Base-by-base conservation (phyloP, 2,329 filamentous ascomycete genomes). In the Aureobasidium sp. region DNA sequence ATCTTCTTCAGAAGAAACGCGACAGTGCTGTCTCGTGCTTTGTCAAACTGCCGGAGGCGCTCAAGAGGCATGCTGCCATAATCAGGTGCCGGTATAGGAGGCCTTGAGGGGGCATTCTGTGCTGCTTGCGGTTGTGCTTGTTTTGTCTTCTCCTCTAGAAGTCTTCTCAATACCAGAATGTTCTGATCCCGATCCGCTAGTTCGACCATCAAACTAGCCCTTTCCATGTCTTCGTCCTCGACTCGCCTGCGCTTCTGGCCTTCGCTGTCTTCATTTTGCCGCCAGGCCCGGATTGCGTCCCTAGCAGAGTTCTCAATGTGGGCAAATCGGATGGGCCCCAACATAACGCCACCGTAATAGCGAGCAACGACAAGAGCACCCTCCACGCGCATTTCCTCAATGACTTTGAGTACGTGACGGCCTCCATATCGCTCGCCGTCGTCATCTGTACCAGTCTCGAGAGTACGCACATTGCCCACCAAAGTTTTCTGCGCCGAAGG, bases 381-480 rank as follows among this genome's bases (percentile, higher is more conserved):
- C 47, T 72, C 71, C 15, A 77, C 75, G 20, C 76, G 69, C 65
- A 76, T 72, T 12, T 77, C 74, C 27, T 74, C 72, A 13, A 84
- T 73, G 26, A 82, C 74, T 61, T 76, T 75, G 67, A 78, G 73
- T 3, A 83, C 71, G 27, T 74, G 74, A 62, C 75, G 76, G 5
- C 80, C 81, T 0, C 75, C 81, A 69, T 80, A 79, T 59, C 76
- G 78, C 68, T 84, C 81, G 15, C 81, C 81, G 65, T 83, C 81
- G 63, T 83, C 81, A 61, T 83, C 80, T 55, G 77, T 74, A 13
- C 77, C 78, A 0, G 73, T 69, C n/a, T 66, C 63, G 32, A 64
- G 48, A n/a, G 46, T 59, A 7, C 53, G 52, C 17, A 51, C 36
- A 13, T 50, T 51, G 15, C 41, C 48, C 13, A 51, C 59, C 34